Evolutionary conservation across 1,284 basidiomycete genomes (phyloP).

Genomic region (Heterobasidion parviporum): DNA sequence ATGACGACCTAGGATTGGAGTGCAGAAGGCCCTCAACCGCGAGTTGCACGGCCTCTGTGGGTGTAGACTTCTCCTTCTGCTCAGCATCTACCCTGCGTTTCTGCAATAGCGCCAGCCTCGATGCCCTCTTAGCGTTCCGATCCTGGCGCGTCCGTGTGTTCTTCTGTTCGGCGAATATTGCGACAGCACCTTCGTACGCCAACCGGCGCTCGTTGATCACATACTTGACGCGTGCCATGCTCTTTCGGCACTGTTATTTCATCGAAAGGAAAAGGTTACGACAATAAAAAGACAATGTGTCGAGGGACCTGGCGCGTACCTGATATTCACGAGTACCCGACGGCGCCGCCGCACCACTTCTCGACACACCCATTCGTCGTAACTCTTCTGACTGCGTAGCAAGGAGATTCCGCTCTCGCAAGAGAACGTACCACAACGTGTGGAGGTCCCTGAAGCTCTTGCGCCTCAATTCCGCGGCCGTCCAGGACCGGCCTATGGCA

Average conservation of each 20-base stretch:
- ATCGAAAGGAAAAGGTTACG: neutral
- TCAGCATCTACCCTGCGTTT: slow-evolving; percentile 4
- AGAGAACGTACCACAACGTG: slow-evolving; percentile 84
- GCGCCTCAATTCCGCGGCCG: slow-evolving; percentile 72
- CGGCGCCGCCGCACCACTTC: neutral
- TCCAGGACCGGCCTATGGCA: slow-evolving; percentile 74
- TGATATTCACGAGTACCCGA: slow-evolving; percentile 4
- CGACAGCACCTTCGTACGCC: slow-evolving; percentile 64
- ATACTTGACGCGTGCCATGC: slow-evolving; percentile 95
- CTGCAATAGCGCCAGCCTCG: neutral
- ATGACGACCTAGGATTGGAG: neutral
- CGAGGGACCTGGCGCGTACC: slow-evolving; percentile 1
- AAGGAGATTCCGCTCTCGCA: slow-evolving; percentile 83
- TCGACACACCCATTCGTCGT: slow-evolving; percentile 44
- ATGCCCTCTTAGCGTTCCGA: slow-evolving; percentile 4
- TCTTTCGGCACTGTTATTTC: slow-evolving; percentile 71
- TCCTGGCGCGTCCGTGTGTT: slow-evolving; percentile 2
- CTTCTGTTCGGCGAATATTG: slow-evolving; percentile 30
- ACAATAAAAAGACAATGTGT: neutral
- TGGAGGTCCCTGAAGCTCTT: slow-evolving; percentile 92
- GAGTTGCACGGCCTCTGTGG: slow-evolving; percentile 4
- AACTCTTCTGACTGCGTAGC: slow-evolving; percentile 81
- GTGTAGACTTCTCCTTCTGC: slow-evolving; percentile 7
- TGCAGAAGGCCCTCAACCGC: slow-evolving; percentile 3
- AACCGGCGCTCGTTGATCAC: slow-evolving; percentile 88